Conservation (phyloP, 1,284 basidiomycete genomes). For the Rhodotorula glutinis region DNA sequence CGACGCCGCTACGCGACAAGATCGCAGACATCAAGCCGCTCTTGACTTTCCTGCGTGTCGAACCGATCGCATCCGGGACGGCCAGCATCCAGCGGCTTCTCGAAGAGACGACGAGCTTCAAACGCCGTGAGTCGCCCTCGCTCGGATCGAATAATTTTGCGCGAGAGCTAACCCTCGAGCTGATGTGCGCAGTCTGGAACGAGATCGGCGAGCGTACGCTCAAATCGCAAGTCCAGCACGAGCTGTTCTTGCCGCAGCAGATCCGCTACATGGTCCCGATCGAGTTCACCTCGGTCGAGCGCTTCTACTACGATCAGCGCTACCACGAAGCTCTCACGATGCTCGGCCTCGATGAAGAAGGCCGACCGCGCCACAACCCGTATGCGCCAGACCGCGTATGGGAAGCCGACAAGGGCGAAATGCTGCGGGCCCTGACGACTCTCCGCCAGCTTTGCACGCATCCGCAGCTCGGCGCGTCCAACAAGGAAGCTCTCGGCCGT, state of each 20-base stretch:
- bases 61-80: slow-evolving; percentile 25
- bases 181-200: slow-evolving; percentile 4
- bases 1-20: slow-evolving; percentile 40
- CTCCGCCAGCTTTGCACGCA: slow-evolving; percentile 33
- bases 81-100: slow-evolving; percentile 27
- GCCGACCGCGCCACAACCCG: slow-evolving; percentile 3
- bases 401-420: slow-evolving; percentile 21
- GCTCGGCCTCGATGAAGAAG: slow-evolving; percentile 33
- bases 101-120: slow-evolving; percentile 29
- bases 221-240: slow-evolving; percentile 38
- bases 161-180: too few species aligned
- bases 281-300: slow-evolving; percentile 39
- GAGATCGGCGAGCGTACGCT: slow-evolving; percentile 40
- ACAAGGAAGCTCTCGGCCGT: slow-evolving; percentile 20
- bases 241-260: slow-evolving; percentile 39
- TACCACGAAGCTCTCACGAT: slow-evolving; percentile 33
- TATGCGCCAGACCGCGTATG: background rate
- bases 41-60: slow-evolving; percentile 37
- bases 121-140: slow-evolving; percentile 1
- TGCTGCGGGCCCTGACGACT: slow-evolving; percentile 32
- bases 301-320: slow-evolving; percentile 34
- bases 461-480: slow-evolving; percentile 24
- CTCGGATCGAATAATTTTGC: background rate
- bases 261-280: slow-evolving; percentile 38
- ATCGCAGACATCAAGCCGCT: slow-evolving; percentile 40